A percentile compares a stretch with the other conserved stretches of the same genome.
These are phyloP conservation scores for Sclerotiophoma versabilis DNA, from an alignment of 2,329 filamentous ascomycete species.

Conservation along the genomic window DNA sequence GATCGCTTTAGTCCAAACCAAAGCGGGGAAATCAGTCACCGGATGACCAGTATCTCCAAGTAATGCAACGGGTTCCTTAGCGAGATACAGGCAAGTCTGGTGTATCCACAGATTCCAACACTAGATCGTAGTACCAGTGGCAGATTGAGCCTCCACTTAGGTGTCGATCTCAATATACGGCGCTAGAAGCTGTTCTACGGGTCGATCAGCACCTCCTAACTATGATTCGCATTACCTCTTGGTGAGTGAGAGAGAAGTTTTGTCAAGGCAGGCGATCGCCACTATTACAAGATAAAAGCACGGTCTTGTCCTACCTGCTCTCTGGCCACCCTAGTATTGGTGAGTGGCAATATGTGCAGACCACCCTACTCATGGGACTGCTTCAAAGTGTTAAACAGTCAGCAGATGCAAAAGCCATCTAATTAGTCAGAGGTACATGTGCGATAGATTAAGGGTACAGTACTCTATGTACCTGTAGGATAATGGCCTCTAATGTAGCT, in stretches of 20 bases:
- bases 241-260: slow-evolving; percentile 68
- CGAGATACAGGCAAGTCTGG: slow-evolving; percentile 65
- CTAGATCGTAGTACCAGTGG: slow-evolving; percentile 67
- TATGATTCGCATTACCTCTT: slow-evolving; percentile 67
- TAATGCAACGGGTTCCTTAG: slow-evolving; percentile 61
- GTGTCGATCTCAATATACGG: slow-evolving; percentile 67
- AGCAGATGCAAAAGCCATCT: too few relatives aligned
- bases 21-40: slow-evolving; percentile 41
- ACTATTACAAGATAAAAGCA: slow-evolving; percentile 71
- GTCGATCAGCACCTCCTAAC: slow-evolving; percentile 62
- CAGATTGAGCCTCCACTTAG: slow-evolving; percentile 64
- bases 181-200: slow-evolving; percentile 65
- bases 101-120: slow-evolving; percentile 72
- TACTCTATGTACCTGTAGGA: too few relatives aligned
- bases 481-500: too few relatives aligned
- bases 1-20: background rate
- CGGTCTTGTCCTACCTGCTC: slow-evolving; percentile 70
- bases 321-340: slow-evolving; percentile 77
- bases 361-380: too few relatives aligned
- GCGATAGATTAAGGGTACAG: too few relatives aligned
- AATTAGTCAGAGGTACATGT: too few relatives aligned
- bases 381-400: too few relatives aligned
- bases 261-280: slow-evolving; percentile 72
- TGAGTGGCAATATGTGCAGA: too few relatives aligned
- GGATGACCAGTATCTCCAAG: slow-evolving; percentile 73